These are phyloP conservation scores for Galerina sulciceps DNA, from an alignment of 768 basidiomycete species.

Conservation along the genomic window DNA sequence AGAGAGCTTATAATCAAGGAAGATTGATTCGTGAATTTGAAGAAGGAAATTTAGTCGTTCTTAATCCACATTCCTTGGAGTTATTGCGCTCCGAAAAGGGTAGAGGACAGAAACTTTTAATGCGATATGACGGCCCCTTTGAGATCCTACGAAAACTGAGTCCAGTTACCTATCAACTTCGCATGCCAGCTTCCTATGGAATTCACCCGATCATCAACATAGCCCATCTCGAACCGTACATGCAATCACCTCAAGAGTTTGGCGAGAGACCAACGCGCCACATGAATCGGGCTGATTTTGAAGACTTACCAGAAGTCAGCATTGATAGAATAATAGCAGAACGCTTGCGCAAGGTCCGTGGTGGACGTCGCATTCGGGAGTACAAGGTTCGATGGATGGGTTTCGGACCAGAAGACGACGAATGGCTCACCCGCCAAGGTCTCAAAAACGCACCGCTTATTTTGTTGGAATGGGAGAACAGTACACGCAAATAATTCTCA, in stretches of 20 bases:
- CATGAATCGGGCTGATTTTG: neutral
- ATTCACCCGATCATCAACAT: slow-evolving; percentile 38
- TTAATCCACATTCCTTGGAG: slow-evolving; percentile 28
- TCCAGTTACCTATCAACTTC: slow-evolving; percentile 28
- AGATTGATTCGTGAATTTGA: slow-evolving; percentile 20
- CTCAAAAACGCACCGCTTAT: slow-evolving; percentile 19
- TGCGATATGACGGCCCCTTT: slow-evolving; percentile 34
- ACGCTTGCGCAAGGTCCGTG: neutral
- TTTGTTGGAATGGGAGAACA: neutral
- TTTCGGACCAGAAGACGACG: slow-evolving; percentile 23
- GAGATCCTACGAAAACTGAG: slow-evolving; percentile 31
- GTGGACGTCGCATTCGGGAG: slow-evolving; percentile 4
- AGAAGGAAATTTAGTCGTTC: slow-evolving; percentile 29
- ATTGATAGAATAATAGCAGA: slow-evolving; percentile 7
- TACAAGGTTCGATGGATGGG: slow-evolving; percentile 25
- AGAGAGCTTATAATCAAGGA: slow-evolving; percentile 22
- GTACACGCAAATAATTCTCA: too few relatives aligned
- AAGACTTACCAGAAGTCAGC: neutral
- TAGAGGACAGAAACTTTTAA: slow-evolving; percentile 29
- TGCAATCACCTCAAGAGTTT: slow-evolving; percentile 21
- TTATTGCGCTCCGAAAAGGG: slow-evolving; percentile 23
- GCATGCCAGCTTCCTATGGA: slow-evolving; percentile 29
- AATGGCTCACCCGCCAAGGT: slow-evolving; percentile 23
- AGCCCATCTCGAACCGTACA: slow-evolving; percentile 31
- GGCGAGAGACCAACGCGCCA: slow-evolving; percentile 7